Conservation (phyloP, 768 basidiomycete genomes). For the Pleurotus salmoneostramineus region DNA sequence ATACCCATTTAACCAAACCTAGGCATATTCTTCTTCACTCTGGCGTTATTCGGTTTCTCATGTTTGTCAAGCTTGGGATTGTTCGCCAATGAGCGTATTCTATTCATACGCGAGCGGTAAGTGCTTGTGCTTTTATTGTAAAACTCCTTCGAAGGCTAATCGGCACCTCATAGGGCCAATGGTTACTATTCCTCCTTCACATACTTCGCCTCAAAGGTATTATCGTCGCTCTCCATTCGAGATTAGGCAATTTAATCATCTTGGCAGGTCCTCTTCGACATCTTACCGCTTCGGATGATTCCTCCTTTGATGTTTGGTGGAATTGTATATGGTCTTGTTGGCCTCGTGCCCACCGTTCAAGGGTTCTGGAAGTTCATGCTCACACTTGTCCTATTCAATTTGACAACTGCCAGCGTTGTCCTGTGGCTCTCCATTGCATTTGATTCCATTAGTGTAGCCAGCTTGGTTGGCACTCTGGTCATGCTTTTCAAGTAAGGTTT, state of each 20-base stretch:
- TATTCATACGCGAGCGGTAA: slow-evolving; percentile 98
- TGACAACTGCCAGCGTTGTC: slow-evolving; percentile 92
- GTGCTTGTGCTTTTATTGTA: slow-evolving; percentile 12
- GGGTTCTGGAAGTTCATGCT: slow-evolving; percentile 99
- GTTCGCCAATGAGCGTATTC: slow-evolving; percentile 91
- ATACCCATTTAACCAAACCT: slow-evolving; percentile 3
- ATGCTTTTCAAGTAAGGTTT: slow-evolving; percentile 95
- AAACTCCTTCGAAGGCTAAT: neutral
- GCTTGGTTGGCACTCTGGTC: slow-evolving; percentile 88
- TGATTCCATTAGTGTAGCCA: slow-evolving; percentile 83
- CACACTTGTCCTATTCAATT: slow-evolving; percentile 92
- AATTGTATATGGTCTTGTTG: slow-evolving; percentile 93
- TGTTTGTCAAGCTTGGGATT: slow-evolving; percentile 90
- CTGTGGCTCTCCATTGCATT: slow-evolving; percentile 88
- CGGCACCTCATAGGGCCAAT: slow-evolving; percentile 62
- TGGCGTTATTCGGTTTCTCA: slow-evolving; percentile 97
- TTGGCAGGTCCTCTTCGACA: slow-evolving; percentile 85
- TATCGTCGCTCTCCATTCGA: neutral
- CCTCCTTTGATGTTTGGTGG: slow-evolving; percentile 95
- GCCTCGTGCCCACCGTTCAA: slow-evolving; percentile 85
- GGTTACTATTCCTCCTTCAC: slow-evolving; percentile 97
- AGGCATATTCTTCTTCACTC: slow-evolving; percentile 96
- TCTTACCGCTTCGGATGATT: slow-evolving; percentile 89
- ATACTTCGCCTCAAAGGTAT: slow-evolving; percentile 91
- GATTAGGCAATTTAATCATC: neutral